These are phyloP conservation scores for Termitomyces sp. DNA, from an alignment of 768 basidiomycete species.

Conservation along the genomic window DNA sequence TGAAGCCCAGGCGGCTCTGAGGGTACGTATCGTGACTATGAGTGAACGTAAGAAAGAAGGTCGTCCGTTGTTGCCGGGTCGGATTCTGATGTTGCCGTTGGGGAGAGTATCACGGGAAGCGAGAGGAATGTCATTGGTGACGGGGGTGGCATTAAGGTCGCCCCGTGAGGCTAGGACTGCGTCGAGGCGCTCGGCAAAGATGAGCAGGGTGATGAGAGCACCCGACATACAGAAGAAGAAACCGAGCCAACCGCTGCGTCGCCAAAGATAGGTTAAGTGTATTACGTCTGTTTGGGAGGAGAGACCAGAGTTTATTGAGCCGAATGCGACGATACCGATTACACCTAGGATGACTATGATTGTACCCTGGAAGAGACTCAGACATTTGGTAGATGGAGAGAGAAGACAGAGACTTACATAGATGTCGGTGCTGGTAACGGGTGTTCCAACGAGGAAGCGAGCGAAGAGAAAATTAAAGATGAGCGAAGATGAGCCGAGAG, in stretches of 20 bases:
- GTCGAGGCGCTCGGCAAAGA: conserved; percentile 71
- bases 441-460: conserved; percentile 80
- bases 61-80: not conserved
- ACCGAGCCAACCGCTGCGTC: conserved; percentile 82
- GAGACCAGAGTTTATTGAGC: conserved; percentile 80
- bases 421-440: conserved; percentile 80
- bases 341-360: conserved; percentile 81
- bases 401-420: conserved; percentile 46
- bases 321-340: conserved; percentile 84
- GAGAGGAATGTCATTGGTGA: conserved; percentile 20
- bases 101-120: not conserved
- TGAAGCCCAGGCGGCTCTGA: conserved; percentile 39
- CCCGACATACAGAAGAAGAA: conserved; percentile 83
- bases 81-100: conserved; percentile 1
- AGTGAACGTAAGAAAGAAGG: not conserved
- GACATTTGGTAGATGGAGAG: not conserved
- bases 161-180: conserved; percentile 65
- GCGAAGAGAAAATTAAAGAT: conserved; percentile 98
- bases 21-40: conserved; percentile 20
- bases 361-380: conserved; percentile 56
- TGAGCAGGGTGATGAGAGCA: conserved; percentile 60
- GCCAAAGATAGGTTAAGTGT: conserved; percentile 83
- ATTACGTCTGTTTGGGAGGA: conserved; percentile 67
- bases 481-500: conserved; percentile 88
- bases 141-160: conserved; percentile 63